phyloP scores from a whole-genome alignment of 2,329 filamentous ascomycete genomes.

The Fusarium concolor region DNA sequence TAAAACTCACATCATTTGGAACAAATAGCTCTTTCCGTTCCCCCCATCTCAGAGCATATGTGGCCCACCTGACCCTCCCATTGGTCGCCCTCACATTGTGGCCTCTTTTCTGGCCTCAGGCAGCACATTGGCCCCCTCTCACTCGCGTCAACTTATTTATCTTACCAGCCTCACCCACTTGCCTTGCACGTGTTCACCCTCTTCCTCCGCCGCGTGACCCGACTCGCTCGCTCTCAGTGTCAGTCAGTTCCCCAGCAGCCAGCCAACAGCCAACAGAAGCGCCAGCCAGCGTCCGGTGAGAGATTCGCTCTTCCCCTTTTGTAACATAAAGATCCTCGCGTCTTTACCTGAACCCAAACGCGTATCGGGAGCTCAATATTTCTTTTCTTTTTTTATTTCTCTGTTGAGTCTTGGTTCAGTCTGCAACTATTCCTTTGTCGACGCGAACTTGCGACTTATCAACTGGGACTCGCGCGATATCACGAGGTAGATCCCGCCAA shows the following conservation, averaged over 20 bases:
- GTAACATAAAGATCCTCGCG: conserved; percentile 47
- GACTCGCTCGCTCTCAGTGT: conserved; percentile 43
- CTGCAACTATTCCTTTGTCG: not conserved
- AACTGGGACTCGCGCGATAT: conserved; percentile 56
- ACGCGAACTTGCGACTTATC: conserved; percentile 48
- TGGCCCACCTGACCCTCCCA: conserved; percentile 34
- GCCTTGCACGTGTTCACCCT: conserved; percentile 56
- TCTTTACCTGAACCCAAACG: conserved; percentile 26
- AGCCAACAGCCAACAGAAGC: conserved; percentile 30
- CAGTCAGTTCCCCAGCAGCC: conserved; percentile 31
- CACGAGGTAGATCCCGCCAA: conserved; percentile 61
- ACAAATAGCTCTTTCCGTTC: conserved; percentile 9
- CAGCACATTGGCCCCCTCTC: conserved; percentile 22
- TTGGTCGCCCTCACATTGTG: conserved; percentile 28
- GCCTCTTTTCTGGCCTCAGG: conserved; percentile 41
- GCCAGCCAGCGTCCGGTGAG: conserved; percentile 3
- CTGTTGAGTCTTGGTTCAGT: conserved; percentile 20
- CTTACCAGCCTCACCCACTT: conserved; percentile 52
- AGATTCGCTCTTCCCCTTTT: conserved; percentile 37
- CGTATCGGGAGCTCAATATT: conserved; percentile 27
- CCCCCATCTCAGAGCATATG: conserved; percentile 38
- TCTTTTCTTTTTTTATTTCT: conserved; percentile 7
- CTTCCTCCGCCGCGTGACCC: conserved; percentile 55
- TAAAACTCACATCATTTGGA: not conserved
- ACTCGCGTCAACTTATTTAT: conserved; percentile 49